These are phyloP conservation scores for Septoria linicola DNA, from an alignment of 2,329 filamentous ascomycete genomes.

Conservation along the genomic window DNA sequence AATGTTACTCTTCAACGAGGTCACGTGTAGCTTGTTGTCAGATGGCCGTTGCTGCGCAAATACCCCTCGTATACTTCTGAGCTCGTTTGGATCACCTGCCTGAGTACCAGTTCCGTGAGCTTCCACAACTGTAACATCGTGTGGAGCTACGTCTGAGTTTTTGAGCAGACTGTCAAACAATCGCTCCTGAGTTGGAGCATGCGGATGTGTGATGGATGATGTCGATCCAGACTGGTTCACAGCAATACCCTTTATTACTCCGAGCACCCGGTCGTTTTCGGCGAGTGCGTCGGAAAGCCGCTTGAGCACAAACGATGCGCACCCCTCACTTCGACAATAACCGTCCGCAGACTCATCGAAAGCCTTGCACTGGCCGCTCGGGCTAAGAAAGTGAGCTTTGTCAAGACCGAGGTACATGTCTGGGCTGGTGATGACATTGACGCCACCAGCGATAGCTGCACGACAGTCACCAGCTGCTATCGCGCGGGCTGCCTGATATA, in stretches of 20 bases:
- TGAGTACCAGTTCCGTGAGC: conserved; percentile 23
- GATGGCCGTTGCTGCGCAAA: conserved; percentile 32
- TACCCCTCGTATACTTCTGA: conserved; percentile 16
- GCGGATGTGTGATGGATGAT: conserved; percentile 17
- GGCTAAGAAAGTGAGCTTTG: conserved; percentile 22
- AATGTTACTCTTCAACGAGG: conserved; percentile 33
- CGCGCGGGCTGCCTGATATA: conserved; percentile 15
- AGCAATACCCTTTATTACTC: conserved; percentile 34
- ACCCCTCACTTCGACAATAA: conserved; percentile 39
- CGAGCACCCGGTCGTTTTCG: conserved; percentile 40
- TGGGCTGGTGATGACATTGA: conserved; percentile 21
- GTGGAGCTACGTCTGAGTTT: conserved; percentile 5
- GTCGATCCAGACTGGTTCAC: conserved; percentile 38
- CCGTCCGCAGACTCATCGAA: conserved; percentile 39
- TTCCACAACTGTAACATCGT: conserved; percentile 14
- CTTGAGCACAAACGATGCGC: conserved; percentile 37
- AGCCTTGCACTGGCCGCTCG: conserved; percentile 32
- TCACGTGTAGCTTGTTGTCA: conserved; percentile 25
- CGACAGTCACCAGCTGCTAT: conserved; percentile 13
- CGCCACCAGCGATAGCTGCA: conserved; percentile 19
- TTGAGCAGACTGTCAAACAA: conserved; percentile 7
- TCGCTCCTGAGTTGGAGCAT: conserved; percentile 22
- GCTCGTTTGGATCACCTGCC: conserved; percentile 27
- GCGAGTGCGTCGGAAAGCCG: conserved; percentile 37
- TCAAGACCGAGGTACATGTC: conserved; percentile 22